phyloP scores from a whole-genome alignment of 345 rosid genomes.

The Eucalyptus grandis region DNA sequence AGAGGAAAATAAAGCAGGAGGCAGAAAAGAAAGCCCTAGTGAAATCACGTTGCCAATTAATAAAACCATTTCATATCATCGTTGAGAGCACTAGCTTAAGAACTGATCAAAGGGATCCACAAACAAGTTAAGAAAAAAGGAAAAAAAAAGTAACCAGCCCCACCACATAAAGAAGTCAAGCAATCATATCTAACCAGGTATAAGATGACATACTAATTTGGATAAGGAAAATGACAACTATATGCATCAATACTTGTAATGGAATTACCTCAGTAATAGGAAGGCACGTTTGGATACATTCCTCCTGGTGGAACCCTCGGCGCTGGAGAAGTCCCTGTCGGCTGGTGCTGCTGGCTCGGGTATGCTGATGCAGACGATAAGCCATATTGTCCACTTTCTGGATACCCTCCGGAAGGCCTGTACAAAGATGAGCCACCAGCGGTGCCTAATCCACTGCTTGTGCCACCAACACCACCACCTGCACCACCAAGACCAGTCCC shows the following conservation, averaged over 20 bases:
- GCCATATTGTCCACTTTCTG: constrained; percentile 43
- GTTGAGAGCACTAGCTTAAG: neutral
- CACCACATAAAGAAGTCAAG: neutral
- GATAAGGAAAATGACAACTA: neutral
- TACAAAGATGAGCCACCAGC: constrained; percentile 32
- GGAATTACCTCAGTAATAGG: constrained; percentile 52
- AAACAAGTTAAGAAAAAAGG: neutral
- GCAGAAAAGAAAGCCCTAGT: neutral
- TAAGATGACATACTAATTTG: neutral
- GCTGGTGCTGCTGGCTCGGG: constrained; percentile 47
- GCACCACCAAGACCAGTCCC: neutral
- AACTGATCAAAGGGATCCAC: neutral
- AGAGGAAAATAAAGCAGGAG: neutral
- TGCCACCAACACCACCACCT: constrained; percentile 3
- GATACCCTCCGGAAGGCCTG: constrained; percentile 61
- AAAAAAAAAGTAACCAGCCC: neutral
- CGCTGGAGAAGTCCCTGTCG: constrained; percentile 40
- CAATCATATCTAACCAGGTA: neutral
- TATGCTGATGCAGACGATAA: constrained; percentile 30
- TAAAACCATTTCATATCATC: neutral
- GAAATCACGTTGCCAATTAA: neutral
- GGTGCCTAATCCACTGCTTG: constrained; percentile 1
- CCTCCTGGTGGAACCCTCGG: constrained; percentile 67
- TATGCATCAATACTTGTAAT: neutral
- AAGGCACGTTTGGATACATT: constrained; percentile 54